These are phyloP conservation scores for Schizophyllum amplum DNA, from an alignment of 1,284 basidiomycete species.

Conservation along the genomic window DNA sequence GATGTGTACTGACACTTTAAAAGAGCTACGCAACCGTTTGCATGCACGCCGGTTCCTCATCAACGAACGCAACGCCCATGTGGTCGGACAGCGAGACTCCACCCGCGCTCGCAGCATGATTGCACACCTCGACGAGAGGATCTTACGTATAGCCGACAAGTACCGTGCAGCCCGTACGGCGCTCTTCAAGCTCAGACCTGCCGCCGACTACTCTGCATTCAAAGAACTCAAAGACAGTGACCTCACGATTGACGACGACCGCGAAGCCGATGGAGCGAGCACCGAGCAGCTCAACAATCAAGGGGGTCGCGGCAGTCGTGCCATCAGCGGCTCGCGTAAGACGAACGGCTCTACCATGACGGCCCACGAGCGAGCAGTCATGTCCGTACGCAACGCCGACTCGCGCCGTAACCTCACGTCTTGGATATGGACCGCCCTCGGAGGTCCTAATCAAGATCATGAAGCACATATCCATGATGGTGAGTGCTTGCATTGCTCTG, in stretches of 20 bases:
- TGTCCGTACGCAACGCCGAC: background rate
- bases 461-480: conserved; percentile 7
- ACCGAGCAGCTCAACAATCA: background rate
- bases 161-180: background rate
- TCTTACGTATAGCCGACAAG: background rate
- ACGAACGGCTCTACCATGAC: no score
- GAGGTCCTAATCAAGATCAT: conserved; percentile 1
- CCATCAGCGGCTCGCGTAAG: background rate
- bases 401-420: conserved; percentile 2
- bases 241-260: background rate
- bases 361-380: background rate
- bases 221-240: background rate
- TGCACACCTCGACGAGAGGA: conserved; percentile 1
- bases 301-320: background rate
- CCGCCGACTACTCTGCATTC: background rate
- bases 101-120: conserved; percentile 6
- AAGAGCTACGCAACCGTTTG: conserved; percentile 3
- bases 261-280: background rate
- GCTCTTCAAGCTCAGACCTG: background rate
- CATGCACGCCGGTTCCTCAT: conserved; percentile 8
- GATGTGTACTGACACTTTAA: conserved; percentile 4
- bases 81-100: conserved; percentile 4
- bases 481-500: background rate
- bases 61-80: conserved; percentile 6
- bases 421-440: conserved; percentile 11